Percentiles rank a stretch among this genome's conserved stretches.
These are phyloP conservation scores for Trypanosoma theileri DNA, from an alignment of 208 protist genomes.

Conservation along the genomic window DNA sequence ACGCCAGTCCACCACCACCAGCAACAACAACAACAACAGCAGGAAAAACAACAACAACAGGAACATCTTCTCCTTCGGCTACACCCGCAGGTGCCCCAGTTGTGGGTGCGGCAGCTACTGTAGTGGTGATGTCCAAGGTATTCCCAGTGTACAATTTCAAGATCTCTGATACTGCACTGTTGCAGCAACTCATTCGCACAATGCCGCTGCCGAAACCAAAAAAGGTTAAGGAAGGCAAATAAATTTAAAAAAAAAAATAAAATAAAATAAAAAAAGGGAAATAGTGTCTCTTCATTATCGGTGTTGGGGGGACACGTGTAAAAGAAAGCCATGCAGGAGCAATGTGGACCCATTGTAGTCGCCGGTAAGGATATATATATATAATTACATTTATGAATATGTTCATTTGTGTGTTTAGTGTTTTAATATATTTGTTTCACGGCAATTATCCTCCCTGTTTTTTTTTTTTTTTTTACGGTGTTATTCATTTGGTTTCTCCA, in stretches of 20 bases:
- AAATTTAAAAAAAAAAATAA: background rate
- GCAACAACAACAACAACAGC: slow-evolving; percentile 11
- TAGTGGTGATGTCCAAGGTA: slow-evolving; percentile 45
- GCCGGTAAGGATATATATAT: background rate
- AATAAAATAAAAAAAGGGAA: background rate
- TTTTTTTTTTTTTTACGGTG: background rate
- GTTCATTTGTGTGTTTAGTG: background rate
- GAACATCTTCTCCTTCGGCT: background rate
- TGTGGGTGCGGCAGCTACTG: background rate
- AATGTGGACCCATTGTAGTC: too few relatives aligned
- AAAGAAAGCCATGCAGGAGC: background rate
- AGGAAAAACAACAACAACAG: slow-evolving; percentile 10
- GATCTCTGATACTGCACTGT: slow-evolving; percentile 67
- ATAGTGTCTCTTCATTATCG: background rate
- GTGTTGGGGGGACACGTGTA: background rate
- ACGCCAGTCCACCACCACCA: slow-evolving; percentile 14
- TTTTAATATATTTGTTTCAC: background rate
- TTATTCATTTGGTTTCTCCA: background rate
- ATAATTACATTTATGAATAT: background rate
- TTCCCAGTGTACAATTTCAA: slow-evolving; percentile 54
- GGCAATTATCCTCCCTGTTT: slow-evolving; percentile 1
- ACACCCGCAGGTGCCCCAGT: background rate
- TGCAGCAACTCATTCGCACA: slow-evolving; percentile 57
- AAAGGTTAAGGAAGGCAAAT: slow-evolving; percentile 4
- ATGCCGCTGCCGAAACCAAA: slow-evolving; percentile 68